phyloP scores from a whole-genome alignment of 192 early-diverging fungal species.

The Coemansia reversa region DNA sequence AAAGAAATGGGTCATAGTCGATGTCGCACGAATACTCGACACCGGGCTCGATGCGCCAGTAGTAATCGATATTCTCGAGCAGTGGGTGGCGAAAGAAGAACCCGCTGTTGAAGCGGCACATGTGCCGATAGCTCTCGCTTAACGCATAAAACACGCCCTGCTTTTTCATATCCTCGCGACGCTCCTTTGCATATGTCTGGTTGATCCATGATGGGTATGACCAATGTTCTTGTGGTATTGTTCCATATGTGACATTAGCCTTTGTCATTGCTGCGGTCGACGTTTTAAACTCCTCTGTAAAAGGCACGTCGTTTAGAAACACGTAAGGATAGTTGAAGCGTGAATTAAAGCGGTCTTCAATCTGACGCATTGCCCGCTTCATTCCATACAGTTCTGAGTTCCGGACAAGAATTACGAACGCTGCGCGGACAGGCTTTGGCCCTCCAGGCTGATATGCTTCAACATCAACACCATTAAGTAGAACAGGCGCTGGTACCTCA shows the following conservation, averaged over 20 bases:
- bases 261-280: slow-evolving; percentile 57
- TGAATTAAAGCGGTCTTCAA: slow-evolving; percentile 80
- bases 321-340: slow-evolving; percentile 84
- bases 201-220: slow-evolving; percentile 79
- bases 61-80: slow-evolving; percentile 71
- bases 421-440: slow-evolving; percentile 56
- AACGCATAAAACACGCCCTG: slow-evolving; percentile 62
- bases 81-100: slow-evolving; percentile 76
- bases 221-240: slow-evolving; percentile 75
- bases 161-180: slow-evolving; percentile 57
- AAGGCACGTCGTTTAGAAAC: slow-evolving; percentile 79
- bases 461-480: slow-evolving; percentile 18
- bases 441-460: slow-evolving; percentile 18
- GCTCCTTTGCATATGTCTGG: slow-evolving; percentile 54
- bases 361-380: slow-evolving; percentile 61
- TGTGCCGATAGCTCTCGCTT: slow-evolving; percentile 71
- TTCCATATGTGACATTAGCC: slow-evolving; percentile 63
- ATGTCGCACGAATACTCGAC: slow-evolving; percentile 80
- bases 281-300: slow-evolving; percentile 67
- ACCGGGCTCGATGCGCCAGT: slow-evolving; percentile 87
- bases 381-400: slow-evolving; percentile 69
- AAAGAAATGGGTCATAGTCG: slow-evolving; percentile 80
- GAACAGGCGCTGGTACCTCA: background rate
- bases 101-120: slow-evolving; percentile 78
- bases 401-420: slow-evolving; percentile 75